Evolutionary conservation across 2,329 filamentous ascomycete species (phyloP).

Genomic region (Coniochaeta sp.): DNA sequence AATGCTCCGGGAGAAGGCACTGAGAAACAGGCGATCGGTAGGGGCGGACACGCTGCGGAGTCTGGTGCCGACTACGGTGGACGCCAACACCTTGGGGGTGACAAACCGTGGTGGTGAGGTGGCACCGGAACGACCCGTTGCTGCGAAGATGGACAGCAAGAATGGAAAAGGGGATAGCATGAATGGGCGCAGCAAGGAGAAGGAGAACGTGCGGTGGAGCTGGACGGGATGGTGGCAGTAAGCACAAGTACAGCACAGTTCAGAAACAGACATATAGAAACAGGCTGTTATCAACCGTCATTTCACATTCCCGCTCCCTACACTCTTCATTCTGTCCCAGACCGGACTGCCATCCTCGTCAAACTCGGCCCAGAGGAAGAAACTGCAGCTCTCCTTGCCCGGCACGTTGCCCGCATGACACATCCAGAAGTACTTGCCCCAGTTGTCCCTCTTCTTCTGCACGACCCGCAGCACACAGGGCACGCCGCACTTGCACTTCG

Average conservation of each 20-base stretch:
- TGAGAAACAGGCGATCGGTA: conserved; percentile 6
- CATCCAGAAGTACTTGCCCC: conserved; percentile 84
- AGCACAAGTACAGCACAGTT: not conserved
- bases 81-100: too few species aligned
- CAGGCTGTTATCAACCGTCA: not conserved
- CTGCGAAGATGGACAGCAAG: not conserved
- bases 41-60: conserved; percentile 10
- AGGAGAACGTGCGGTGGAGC: conserved; percentile 7
- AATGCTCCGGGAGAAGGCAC: conserved; percentile 4
- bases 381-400: conserved; percentile 61
- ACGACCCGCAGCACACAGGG: conserved; percentile 67
- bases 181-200: conserved; percentile 1
- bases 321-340: conserved; percentile 31
- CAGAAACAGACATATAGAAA: not conserved
- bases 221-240: conserved; percentile 12
- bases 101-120: not conserved
- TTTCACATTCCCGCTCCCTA: not conserved
- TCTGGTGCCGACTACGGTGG: conserved; percentile 7
- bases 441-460: conserved; percentile 67
- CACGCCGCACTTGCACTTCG: conserved; percentile 67
- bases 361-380: conserved; percentile 82
- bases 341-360: conserved; percentile 77
- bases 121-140: not conserved
- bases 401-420: conserved; percentile 71
- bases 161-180: not conserved